phyloP scores from a whole-genome alignment of 192 early-diverging fungal genomes.

The Umbelopsis vinacea region DNA sequence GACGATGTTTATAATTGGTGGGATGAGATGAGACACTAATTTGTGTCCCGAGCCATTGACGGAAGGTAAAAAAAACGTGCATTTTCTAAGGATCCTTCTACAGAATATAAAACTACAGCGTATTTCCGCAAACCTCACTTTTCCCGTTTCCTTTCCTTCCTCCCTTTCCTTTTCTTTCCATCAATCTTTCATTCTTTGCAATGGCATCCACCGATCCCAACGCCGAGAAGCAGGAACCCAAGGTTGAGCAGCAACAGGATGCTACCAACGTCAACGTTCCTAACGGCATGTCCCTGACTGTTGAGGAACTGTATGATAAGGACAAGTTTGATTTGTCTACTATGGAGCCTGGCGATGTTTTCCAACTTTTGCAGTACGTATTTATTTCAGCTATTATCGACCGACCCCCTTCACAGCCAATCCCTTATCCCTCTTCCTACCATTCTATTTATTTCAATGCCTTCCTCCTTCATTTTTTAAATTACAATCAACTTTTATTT shows the following conservation, averaged over 20 bases:
- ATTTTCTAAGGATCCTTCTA: neutral
- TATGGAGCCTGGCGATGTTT: constrained; percentile 74
- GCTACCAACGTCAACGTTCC: constrained; percentile 51
- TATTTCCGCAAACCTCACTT: neutral
- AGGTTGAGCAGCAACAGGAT: constrained; percentile 30
- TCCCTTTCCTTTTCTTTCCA: neutral
- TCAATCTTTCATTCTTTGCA: constrained; percentile 2
- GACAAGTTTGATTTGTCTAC: constrained; percentile 80
- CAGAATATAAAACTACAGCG: neutral
- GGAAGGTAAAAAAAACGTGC: constrained; percentile 12
- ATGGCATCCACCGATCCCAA: constrained; percentile 24
- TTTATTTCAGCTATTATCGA: neutral
- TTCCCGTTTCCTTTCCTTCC: constrained; percentile 21
- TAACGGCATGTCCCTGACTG: constrained; percentile 62
- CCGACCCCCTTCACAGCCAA: neutral
- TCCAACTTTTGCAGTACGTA: constrained; percentile 65
- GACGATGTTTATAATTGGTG: neutral
- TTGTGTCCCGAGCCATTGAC: constrained; percentile 14
- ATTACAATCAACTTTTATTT: constrained; percentile 1
- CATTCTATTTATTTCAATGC: constrained; percentile 9
- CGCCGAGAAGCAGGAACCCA: constrained; percentile 28
- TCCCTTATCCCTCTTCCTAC: too few species aligned
- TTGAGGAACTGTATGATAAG: constrained; percentile 78
- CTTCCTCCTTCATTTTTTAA: neutral
- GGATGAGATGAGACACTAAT: neutral